Evolutionary conservation across 2,329 filamentous ascomycete genomes (phyloP), one percentile per base, ranked within the genome.

Genomic region (Verticillium zaregamsianum): DNA sequence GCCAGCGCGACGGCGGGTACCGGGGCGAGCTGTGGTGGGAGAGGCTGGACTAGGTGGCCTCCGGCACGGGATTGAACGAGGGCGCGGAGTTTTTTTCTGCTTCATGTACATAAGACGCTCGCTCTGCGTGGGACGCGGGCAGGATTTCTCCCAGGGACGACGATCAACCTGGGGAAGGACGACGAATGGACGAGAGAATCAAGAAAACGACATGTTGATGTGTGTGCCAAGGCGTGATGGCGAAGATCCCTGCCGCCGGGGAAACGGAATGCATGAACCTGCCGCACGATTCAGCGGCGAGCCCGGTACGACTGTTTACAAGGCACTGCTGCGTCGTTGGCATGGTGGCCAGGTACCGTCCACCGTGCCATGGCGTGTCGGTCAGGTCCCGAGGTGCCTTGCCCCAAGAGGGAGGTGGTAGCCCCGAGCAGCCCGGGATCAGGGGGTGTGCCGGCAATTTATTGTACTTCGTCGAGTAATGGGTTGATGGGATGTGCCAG

Each of bases 21-120:
- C 57, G 62, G 2, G 64, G 64, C 17, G 64, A 65, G 58, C 64
- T 65, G 5, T 65, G 64, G 64, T 65, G 64, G 64, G 60, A 32
- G 60, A 62, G 64, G 37, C 25, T 65, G 33, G 64, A 65, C n/a
- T 65, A n/a, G 56, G 39, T n/a, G 33, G 1, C 3, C 6, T 14
- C 9, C 11, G 33, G 3, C 28, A 28, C 5, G 5, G 28, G 28
- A 28, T 28, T 28, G 28, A 28, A 28, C 1, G 28, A 28, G 5
- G 33, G 33, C 33, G 33, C 33, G 33, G 14, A 3, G 33, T 35
- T 35, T 35, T 14, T 14, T 35, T 14, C 33, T 14, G 33, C 33
- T 35, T 35, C 33, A 35, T 35, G 33, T 35, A 35, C 33, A 35
- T 35, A 35, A 14, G 9, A 35, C 14, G 14, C 33, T 35, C 33